phyloP scores from a whole-genome alignment of 78 protist genomes.

The Pigoraptor vietnamica region DNA sequence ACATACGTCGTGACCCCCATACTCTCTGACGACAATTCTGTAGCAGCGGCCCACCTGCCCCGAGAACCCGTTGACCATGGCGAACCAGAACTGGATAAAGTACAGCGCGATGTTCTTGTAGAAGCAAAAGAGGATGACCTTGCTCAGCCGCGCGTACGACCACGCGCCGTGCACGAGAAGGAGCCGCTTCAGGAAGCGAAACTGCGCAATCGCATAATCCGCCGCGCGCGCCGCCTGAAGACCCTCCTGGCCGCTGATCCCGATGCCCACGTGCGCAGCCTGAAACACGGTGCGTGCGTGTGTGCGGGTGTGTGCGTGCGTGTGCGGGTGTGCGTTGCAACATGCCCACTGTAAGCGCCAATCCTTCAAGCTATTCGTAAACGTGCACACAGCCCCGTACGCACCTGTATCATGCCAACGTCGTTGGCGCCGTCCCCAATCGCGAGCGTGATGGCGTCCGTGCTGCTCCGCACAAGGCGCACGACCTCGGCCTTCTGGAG shows the following conservation, averaged over 20 bases:
- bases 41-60: neutral
- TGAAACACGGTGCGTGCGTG: conserved; percentile 86
- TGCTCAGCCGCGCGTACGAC: conserved; percentile 51
- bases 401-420: conserved; percentile 84
- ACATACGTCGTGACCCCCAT: neutral
- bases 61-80: conserved; percentile 28
- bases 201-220: conserved; percentile 78
- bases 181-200: conserved; percentile 59
- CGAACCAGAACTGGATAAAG: conserved; percentile 62
- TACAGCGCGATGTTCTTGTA: conserved; percentile 74
- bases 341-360: neutral
- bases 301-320: conserved; percentile 52
- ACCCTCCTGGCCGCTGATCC: conserved; percentile 86
- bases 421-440: conserved; percentile 92
- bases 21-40: neutral
- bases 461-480: conserved; percentile 30
- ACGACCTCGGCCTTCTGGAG: conserved; percentile 83
- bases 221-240: conserved; percentile 75
- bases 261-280: conserved; percentile 80
- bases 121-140: conserved; percentile 70
- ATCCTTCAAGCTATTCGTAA: neutral
- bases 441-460: conserved; percentile 45
- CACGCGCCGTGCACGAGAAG: conserved; percentile 86
- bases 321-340: conserved; percentile 11
- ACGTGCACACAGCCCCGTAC: conserved; percentile 81